Evolutionary conservation across 305 asterid species (phyloP).

Genomic region (Stenogyne calaminthoides): DNA sequence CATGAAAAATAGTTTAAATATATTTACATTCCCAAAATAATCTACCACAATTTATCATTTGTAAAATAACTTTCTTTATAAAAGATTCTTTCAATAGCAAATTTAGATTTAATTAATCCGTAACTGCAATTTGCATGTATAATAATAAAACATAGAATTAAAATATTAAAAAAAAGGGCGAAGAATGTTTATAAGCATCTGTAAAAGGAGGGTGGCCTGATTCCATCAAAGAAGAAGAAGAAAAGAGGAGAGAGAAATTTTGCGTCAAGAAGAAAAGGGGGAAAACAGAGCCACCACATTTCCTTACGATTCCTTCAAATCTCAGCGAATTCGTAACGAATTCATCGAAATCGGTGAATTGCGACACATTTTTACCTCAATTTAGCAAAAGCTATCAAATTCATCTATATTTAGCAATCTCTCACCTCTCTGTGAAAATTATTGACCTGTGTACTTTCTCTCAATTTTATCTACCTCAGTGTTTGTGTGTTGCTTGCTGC

Average conservation of each 20-base stretch:
- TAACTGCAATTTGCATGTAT: no score
- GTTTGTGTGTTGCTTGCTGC: conserved; percentile 11
- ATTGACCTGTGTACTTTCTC: conserved; percentile 8
- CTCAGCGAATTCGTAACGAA: conserved; percentile 18
- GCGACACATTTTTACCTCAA: conserved; percentile 35
- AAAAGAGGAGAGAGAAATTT: background rate
- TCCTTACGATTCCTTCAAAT: background rate
- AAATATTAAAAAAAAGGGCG: no score
- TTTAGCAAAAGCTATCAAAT: conserved; percentile 7
- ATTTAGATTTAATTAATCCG: no score
- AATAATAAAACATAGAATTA: no score
- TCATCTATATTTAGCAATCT: conserved; percentile 30
- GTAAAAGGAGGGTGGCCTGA: conserved; percentile 14
- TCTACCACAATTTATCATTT: no score
- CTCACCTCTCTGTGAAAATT: conserved; percentile 5
- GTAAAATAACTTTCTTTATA: no score
- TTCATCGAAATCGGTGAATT: conserved; percentile 38
- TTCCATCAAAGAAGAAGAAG: conserved; percentile 9
- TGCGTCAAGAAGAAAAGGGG: background rate
- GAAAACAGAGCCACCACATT: background rate
- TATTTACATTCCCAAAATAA: no score
- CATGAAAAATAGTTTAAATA: no score
- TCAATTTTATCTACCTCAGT: conserved; percentile 11
- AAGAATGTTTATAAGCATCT: conserved; percentile 37
- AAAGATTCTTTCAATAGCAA: no score